These are phyloP conservation scores for Hypomontagnella submonticulosa DNA, from an alignment of 495 filamentous ascomycete genomes.

Conservation along the genomic window DNA sequence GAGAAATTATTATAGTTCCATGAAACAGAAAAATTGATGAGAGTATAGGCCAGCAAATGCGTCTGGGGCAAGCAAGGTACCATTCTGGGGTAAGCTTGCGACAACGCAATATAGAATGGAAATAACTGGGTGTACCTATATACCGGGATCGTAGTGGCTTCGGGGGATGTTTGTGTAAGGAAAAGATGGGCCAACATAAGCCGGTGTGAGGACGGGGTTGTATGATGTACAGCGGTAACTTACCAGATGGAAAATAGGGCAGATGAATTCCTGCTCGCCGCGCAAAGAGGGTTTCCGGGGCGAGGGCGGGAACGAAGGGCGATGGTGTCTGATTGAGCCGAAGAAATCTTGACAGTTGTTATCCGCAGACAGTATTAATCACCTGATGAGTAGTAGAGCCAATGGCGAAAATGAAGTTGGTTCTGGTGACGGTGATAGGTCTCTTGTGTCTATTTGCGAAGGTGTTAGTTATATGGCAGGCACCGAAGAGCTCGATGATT, in stretches of 20 bases:
- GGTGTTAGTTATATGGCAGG: constrained; percentile 48
- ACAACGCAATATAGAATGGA: constrained; percentile 42
- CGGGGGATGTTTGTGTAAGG: constrained; percentile 35
- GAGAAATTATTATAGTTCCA: constrained; percentile 13
- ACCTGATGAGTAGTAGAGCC: constrained; percentile 59
- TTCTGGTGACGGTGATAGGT: constrained; percentile 59
- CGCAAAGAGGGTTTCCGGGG: constrained; percentile 33
- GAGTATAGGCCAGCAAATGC: constrained; percentile 26
- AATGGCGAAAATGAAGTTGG: constrained; percentile 54
- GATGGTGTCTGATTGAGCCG: constrained; percentile 53
- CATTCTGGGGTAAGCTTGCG: constrained; percentile 46
- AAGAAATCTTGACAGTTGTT: constrained; percentile 51
- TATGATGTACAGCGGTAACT: constrained; percentile 38
- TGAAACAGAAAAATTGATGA: constrained; percentile 18
- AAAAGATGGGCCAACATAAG: constrained; percentile 19
- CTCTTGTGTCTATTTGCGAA: constrained; percentile 52
- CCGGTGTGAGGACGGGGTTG: constrained; percentile 32
- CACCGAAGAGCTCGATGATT: constrained; percentile 56
- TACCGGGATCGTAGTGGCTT: constrained; percentile 44
- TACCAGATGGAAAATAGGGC: constrained; percentile 30
- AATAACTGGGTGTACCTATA: constrained; percentile 39
- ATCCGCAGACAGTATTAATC: constrained; percentile 61
- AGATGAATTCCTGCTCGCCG: constrained; percentile 36
- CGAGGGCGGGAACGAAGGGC: constrained; percentile 30
- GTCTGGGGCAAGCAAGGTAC: constrained; percentile 22